A percentile compares a stretch with the other conserved stretches of the same genome.
Evolutionary conservation across 495 filamentous ascomycete species (phyloP).

Genomic region (Trichoderma orchidacearum): DNA sequence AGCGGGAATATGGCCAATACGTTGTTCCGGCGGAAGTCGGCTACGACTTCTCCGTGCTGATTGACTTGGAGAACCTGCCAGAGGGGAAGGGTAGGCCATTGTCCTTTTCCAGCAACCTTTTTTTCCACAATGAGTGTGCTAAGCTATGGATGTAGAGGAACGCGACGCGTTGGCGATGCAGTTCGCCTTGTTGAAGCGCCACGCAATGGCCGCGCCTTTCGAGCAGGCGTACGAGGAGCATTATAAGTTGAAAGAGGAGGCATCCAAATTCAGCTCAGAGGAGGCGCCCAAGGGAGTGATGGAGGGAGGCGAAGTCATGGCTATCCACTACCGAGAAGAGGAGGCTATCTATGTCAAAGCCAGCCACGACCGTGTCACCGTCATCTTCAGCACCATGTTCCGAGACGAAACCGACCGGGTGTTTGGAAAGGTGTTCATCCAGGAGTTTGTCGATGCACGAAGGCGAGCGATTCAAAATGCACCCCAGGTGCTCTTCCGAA

Average conservation of each 20-base stretch:
- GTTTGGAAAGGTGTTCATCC: slow-evolving; percentile 87
- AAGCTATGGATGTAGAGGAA: slow-evolving; percentile 38
- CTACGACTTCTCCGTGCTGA: slow-evolving; percentile 84
- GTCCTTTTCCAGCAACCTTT: background rate
- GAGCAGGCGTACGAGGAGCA: slow-evolving; percentile 93
- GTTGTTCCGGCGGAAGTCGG: slow-evolving; percentile 77
- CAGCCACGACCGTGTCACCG: slow-evolving; percentile 88
- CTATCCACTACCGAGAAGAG: slow-evolving; percentile 95
- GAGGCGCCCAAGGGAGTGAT: slow-evolving; percentile 76
- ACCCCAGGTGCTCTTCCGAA: slow-evolving; percentile 93
- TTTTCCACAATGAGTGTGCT: background rate
- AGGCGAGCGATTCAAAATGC: slow-evolving; percentile 94
- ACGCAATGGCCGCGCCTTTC: slow-evolving; percentile 96
- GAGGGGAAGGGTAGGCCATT: slow-evolving; percentile 46
- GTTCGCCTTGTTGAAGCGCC: slow-evolving; percentile 83
- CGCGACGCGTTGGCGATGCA: slow-evolving; percentile 74
- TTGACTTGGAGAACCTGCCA: slow-evolving; percentile 81
- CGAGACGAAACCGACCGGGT: slow-evolving; percentile 93
- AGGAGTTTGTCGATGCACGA: slow-evolving; percentile 94
- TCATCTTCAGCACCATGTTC: slow-evolving; percentile 98
- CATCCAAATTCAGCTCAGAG: slow-evolving; percentile 80
- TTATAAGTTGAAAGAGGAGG: slow-evolving; percentile 68
- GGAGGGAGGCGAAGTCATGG: slow-evolving; percentile 87
- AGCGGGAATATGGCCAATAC: slow-evolving; percentile 87
- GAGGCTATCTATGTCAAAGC: slow-evolving; percentile 99